phyloP scores from a whole-genome alignment of 805 yeast genomes.

The Tetrapisispora iriomotensis region DNA sequence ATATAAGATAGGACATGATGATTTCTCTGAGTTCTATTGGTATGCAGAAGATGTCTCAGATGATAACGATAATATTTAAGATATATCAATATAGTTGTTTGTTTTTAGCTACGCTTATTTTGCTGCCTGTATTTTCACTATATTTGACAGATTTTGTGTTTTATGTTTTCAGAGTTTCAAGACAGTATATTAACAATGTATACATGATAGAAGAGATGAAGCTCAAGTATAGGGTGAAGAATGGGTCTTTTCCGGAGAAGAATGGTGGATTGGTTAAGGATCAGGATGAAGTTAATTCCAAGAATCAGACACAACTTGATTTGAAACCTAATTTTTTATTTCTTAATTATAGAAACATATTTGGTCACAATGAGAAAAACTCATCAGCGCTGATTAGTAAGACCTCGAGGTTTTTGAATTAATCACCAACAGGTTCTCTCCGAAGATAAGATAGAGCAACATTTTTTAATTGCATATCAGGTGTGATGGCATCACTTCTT shows the following conservation, averaged over 20 bases:
- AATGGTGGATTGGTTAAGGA: too few relatives aligned
- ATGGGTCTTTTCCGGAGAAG: too few relatives aligned
- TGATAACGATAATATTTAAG: background rate
- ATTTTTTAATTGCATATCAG: too few relatives aligned
- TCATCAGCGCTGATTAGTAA: background rate
- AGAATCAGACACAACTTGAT: too few relatives aligned
- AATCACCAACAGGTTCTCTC: too few relatives aligned
- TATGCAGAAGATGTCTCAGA: background rate
- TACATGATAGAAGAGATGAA: background rate
- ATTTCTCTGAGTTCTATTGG: background rate
- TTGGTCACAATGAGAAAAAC: background rate
- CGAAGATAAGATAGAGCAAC: too few relatives aligned
- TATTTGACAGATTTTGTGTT: constrained; percentile 1
- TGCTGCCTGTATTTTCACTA: background rate
- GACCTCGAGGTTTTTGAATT: constrained; percentile 1
- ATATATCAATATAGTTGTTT: constrained; percentile 3
- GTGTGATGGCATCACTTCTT: too few relatives aligned
- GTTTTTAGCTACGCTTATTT: background rate
- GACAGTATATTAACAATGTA: background rate
- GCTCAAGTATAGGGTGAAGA: too few relatives aligned
- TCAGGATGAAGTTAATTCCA: too few relatives aligned
- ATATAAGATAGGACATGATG: background rate
- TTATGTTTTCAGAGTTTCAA: background rate
- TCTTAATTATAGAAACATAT: background rate
- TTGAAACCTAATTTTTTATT: background rate